These are phyloP conservation scores for Ochromonas danica DNA, from an alignment of 108 stramenopile species.

Conservation along the genomic window DNA sequence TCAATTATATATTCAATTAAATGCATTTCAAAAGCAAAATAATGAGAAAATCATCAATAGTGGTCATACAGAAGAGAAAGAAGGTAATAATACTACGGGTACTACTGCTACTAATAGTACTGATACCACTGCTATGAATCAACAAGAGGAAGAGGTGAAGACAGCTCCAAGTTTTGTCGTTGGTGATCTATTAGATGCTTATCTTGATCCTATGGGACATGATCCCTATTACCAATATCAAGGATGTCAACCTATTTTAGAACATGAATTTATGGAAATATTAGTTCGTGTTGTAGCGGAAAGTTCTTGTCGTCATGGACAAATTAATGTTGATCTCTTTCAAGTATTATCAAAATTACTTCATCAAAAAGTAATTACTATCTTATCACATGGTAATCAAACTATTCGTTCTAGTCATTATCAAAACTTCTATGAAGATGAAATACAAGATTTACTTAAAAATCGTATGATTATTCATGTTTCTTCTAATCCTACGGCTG, in stretches of 20 bases:
- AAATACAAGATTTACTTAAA: background rate
- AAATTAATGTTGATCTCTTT: background rate
- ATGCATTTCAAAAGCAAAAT: background rate
- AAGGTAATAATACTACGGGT: background rate
- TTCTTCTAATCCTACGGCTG: no score
- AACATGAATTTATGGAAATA: constrained; percentile 3
- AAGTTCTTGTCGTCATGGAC: background rate
- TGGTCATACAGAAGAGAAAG: background rate
- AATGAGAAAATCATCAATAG: background rate
- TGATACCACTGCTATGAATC: background rate
- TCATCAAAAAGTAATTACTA: background rate
- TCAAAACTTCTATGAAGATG: background rate
- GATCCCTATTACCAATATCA: background rate
- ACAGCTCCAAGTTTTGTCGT: background rate
- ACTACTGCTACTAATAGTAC: background rate
- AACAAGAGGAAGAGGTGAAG: background rate
- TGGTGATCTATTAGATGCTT: background rate
- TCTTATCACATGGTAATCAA: background rate
- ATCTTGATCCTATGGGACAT: background rate
- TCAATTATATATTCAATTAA: background rate
- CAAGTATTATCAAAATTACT: background rate
- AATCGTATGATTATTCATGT: no score
- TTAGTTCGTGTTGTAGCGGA: background rate
- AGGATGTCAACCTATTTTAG: constrained; percentile 6
- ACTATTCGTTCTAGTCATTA: background rate